A percentile compares a stretch with the other conserved stretches of the same genome.
These are phyloP conservation scores for Pelargonium cotyledonis DNA, from an alignment of 441 rosid species.

Conservation along the genomic window DNA sequence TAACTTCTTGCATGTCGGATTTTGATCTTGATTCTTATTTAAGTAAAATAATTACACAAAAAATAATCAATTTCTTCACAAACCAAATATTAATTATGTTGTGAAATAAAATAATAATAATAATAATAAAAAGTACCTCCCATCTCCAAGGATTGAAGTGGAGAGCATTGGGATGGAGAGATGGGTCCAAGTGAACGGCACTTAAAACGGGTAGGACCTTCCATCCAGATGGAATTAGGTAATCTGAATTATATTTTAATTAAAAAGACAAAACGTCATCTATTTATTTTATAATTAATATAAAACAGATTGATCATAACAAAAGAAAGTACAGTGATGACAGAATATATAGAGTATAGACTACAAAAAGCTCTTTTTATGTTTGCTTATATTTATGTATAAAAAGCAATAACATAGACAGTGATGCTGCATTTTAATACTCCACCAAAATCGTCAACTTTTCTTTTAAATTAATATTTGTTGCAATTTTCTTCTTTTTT, in stretches of 20 bases:
- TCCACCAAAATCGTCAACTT: no score
- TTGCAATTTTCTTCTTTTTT: slow-evolving; percentile 1
- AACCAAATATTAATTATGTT: neutral
- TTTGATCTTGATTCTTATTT: slow-evolving; percentile 26
- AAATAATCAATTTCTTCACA: neutral
- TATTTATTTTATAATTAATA: neutral
- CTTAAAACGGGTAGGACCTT: slow-evolving; percentile 54
- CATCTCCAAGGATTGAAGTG: slow-evolving; percentile 63
- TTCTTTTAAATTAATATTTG: neutral
- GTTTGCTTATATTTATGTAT: slow-evolving; percentile 13
- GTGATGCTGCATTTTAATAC: no score
- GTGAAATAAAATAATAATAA: neutral
- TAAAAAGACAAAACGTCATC: neutral
- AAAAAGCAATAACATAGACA: neutral
- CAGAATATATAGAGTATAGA: neutral
- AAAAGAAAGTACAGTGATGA: neutral
- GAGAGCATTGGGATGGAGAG: slow-evolving; percentile 34
- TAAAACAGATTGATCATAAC: neutral
- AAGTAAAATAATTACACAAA: neutral
- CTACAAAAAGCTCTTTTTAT: slow-evolving; percentile 15
- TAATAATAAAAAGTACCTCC: slow-evolving; percentile 40
- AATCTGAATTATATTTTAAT: slow-evolving; percentile 21
- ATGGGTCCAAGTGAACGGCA: slow-evolving; percentile 48
- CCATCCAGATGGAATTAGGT: slow-evolving; percentile 53
- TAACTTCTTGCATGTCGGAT: slow-evolving; percentile 45